These are phyloP conservation scores for Xylaria sp. DNA, from an alignment of 2,329 filamentous ascomycete species.

Conservation along the genomic window DNA sequence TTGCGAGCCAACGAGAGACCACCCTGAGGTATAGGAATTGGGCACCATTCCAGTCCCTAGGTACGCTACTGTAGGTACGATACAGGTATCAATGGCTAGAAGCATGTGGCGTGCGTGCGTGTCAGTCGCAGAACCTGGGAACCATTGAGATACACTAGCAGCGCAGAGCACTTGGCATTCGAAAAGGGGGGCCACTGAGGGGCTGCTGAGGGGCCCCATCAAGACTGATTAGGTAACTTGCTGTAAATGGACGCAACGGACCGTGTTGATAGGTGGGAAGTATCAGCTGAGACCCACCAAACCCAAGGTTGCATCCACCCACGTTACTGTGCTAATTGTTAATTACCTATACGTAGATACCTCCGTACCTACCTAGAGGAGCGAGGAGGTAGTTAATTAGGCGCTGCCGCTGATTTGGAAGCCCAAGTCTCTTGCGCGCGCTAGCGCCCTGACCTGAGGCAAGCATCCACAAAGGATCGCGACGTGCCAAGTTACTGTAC, in stretches of 20 bases:
- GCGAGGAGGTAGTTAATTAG: neutral
- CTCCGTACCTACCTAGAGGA: no score
- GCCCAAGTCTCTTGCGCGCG: neutral
- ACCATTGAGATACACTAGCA: constrained; percentile 4
- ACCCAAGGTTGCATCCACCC: no score
- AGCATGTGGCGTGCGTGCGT: constrained; percentile 4
- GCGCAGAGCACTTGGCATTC: constrained; percentile 3
- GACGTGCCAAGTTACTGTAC: constrained; percentile 29
- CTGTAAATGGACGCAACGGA: constrained; percentile 5
- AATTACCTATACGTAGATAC: no score
- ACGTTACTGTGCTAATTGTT: no score
- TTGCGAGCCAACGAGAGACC: constrained; percentile 23
- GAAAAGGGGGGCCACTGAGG: constrained; percentile 1
- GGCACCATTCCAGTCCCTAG: constrained; percentile 7
- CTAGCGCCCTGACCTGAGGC: neutral
- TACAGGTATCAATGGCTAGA: constrained; percentile 12
- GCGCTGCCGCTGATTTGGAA: constrained; percentile 22
- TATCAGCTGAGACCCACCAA: neutral
- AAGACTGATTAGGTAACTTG: constrained; percentile 11
- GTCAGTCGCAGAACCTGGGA: constrained; percentile 3
- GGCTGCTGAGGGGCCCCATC: constrained; percentile 2
- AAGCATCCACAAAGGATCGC: constrained; percentile 16
- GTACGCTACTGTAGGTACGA: constrained; percentile 30
- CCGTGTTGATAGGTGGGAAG: neutral
- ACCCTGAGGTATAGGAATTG: neutral